These are phyloP conservation scores for Keithomyces neogunnii DNA, from an alignment of 2,329 filamentous ascomycete species.

Conservation along the genomic window DNA sequence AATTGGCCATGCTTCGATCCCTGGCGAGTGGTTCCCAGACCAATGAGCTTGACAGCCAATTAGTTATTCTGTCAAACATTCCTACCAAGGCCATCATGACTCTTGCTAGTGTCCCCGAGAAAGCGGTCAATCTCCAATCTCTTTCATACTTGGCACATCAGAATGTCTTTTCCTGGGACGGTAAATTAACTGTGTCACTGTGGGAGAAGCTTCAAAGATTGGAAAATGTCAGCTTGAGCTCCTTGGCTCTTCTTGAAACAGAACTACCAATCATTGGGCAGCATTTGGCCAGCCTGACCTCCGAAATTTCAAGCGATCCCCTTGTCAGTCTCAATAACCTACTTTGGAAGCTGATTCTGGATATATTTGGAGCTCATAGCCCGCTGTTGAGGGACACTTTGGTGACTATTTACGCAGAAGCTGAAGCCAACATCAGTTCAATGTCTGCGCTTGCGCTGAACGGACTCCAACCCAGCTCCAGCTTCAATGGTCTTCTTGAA, in stretches of 20 bases:
- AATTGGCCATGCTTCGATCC: slow-evolving; percentile 37
- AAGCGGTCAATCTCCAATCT: slow-evolving; percentile 34
- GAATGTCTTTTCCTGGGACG: slow-evolving; percentile 29
- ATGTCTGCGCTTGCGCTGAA: slow-evolving; percentile 4
- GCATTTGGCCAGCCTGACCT: slow-evolving; percentile 41
- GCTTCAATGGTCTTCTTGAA: slow-evolving; percentile 15
- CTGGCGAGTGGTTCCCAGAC: slow-evolving; percentile 1
- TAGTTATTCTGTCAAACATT: slow-evolving; percentile 39
- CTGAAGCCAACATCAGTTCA: slow-evolving; percentile 13
- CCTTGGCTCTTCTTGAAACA: slow-evolving; percentile 53
- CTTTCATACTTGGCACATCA: slow-evolving; percentile 38
- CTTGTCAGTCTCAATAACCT: slow-evolving; percentile 38
- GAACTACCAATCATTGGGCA: slow-evolving; percentile 55
- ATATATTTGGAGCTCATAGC: slow-evolving; percentile 32
- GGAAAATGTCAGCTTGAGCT: slow-evolving; percentile 46
- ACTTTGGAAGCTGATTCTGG: slow-evolving; percentile 36
- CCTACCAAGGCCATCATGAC: slow-evolving; percentile 25
- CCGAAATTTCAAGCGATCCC: slow-evolving; percentile 41
- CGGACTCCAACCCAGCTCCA: slow-evolving; percentile 1
- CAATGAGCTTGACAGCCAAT: slow-evolving; percentile 22
- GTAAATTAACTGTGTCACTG: slow-evolving; percentile 34
- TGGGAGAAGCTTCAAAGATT: slow-evolving; percentile 46
- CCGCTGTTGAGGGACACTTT: slow-evolving; percentile 20
- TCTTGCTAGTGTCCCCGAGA: slow-evolving; percentile 22
- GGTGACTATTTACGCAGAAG: slow-evolving; percentile 16